A percentile compares a stretch with the other conserved stretches of the same genome.
These are phyloP conservation scores for Thraustotheca clavata DNA, from an alignment of 352 stramenopile genomes.

Conservation along the genomic window DNA sequence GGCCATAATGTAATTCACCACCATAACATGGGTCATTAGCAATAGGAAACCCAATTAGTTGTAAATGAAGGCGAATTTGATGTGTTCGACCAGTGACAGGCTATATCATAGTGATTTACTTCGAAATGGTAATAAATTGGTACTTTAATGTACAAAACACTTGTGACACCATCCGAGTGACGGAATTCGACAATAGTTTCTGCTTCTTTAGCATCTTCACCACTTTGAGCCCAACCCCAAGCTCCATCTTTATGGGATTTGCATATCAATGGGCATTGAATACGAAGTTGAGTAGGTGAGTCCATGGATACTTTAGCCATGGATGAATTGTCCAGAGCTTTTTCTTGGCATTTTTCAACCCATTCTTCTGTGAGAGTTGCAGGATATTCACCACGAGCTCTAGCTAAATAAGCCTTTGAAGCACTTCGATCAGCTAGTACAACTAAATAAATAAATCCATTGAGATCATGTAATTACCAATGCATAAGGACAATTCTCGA, in stretches of 20 bases:
- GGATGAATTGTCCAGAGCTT: constrained; percentile 36
- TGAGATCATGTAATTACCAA: constrained; percentile 33
- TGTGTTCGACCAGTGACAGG: constrained; percentile 94
- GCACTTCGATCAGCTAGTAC: constrained; percentile 58
- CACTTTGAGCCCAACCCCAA: constrained; percentile 48
- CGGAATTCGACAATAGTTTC: constrained; percentile 66
- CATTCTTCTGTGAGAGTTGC: constrained; percentile 23
- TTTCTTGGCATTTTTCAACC: constrained; percentile 33
- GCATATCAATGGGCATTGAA: constrained; percentile 78
- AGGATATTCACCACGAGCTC: constrained; percentile 87
- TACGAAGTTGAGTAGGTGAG: constrained; percentile 38
- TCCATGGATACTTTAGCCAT: constrained; percentile 43
- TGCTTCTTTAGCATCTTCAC: constrained; percentile 67
- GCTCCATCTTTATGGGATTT: constrained; percentile 73
- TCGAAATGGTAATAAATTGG: background rate
- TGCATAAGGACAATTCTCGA: constrained; percentile 58
- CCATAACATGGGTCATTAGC: constrained; percentile 97
- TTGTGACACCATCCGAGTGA: constrained; percentile 49
- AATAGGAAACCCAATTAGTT: constrained; percentile 90
- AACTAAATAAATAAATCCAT: background rate
- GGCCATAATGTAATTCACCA: constrained; percentile 88
- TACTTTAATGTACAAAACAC: constrained; percentile 85
- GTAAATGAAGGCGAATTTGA: constrained; percentile 96
- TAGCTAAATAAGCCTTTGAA: constrained; percentile 93
- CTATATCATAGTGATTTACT: background rate